Evolutionary conservation across 2,329 filamentous ascomycete species (phyloP), one percentile per base, ranked within the genome.

Genomic region (Plenodomus tracheiphilus): DNA sequence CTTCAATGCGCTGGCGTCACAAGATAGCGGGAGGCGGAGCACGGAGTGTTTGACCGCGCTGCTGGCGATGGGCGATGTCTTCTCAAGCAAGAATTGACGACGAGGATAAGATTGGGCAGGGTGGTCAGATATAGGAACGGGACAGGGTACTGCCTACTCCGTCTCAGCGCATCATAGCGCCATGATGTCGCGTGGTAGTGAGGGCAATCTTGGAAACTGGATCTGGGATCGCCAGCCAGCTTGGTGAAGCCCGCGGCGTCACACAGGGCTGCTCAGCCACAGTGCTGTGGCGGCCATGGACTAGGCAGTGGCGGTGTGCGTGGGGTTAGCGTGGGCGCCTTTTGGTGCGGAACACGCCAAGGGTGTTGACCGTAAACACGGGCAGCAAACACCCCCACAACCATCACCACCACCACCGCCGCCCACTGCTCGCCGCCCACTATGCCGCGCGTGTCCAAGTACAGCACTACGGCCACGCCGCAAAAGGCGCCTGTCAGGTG

Each of bases 381-480:
- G 49, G 25, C 28, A 10, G 10, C 22, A 10, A 5, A 25, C 5
- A 45, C 47, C 34, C 35, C 38, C 37, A 53, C 56, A 40, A 49
- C 49, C 10, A 49, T 43, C 53, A 46, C 53, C 56, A 51, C 54
- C 56, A 53, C 51, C 43, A 52, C 42, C 38, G 45, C 19, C 47
- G 49, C 58, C 30, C 46, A 39, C 39, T 44, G 43, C 46, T 44
- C 42, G 43, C 40, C 49, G 36, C 39, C 37, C 50, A 45, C 53
- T 53, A 85, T 85, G 81, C 80, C 81, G 72, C 80, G 81, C 71
- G 77, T 82, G 46, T 77, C 62, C 47, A 77, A 77, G 53, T 66
- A 70, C 53, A 68, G 59, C 61, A 74, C 76, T 44, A 57, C 61
- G 42, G 75, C 75, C 40, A 81, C 78, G 52, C 79, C 77, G 56